Percentiles rank a stretch among this genome's conserved stretches.
phyloP scores from a whole-genome alignment of 352 stramenopile genomes.

The Elongisporangium undulatum region DNA sequence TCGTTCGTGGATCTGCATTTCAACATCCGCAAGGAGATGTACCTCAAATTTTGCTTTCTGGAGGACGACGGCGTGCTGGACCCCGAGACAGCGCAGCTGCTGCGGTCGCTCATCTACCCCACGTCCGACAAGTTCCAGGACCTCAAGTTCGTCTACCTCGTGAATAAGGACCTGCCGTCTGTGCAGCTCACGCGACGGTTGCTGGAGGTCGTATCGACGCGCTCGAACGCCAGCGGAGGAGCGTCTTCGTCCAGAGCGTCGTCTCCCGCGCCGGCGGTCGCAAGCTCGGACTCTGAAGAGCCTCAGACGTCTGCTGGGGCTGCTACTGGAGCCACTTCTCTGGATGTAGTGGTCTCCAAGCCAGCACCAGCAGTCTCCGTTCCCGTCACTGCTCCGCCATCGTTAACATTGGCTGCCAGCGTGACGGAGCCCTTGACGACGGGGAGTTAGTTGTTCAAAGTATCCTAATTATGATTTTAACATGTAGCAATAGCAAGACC shows the following conservation, averaged over 20 bases:
- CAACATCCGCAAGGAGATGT: slow-evolving; percentile 86
- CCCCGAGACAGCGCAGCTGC: slow-evolving; percentile 61
- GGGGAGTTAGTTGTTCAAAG: background rate
- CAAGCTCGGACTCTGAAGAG: background rate
- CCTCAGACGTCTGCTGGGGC: background rate
- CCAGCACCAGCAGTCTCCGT: background rate
- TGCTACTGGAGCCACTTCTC: background rate
- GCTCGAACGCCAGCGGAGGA: slow-evolving; percentile 21
- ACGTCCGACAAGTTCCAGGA: slow-evolving; percentile 82
- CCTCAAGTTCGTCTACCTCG: slow-evolving; percentile 85
- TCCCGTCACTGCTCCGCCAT: background rate
- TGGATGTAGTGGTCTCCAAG: background rate
- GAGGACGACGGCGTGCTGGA: slow-evolving; percentile 71
- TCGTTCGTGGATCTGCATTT: slow-evolving; percentile 83
- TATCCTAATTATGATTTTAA: background rate
- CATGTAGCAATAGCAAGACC: background rate
- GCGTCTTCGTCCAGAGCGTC: slow-evolving; percentile 12
- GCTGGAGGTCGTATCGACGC: slow-evolving; percentile 62
- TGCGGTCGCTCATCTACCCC: slow-evolving; percentile 77
- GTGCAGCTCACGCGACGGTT: slow-evolving; percentile 75
- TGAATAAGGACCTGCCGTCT: slow-evolving; percentile 80
- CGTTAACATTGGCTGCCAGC: background rate
- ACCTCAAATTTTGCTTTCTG: slow-evolving; percentile 70
- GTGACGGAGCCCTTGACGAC: background rate
- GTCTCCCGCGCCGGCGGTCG: background rate